Evolutionary conservation across 1,139 yeast genomes (phyloP).

Genomic region (Pichiaceae sp.): DNA sequence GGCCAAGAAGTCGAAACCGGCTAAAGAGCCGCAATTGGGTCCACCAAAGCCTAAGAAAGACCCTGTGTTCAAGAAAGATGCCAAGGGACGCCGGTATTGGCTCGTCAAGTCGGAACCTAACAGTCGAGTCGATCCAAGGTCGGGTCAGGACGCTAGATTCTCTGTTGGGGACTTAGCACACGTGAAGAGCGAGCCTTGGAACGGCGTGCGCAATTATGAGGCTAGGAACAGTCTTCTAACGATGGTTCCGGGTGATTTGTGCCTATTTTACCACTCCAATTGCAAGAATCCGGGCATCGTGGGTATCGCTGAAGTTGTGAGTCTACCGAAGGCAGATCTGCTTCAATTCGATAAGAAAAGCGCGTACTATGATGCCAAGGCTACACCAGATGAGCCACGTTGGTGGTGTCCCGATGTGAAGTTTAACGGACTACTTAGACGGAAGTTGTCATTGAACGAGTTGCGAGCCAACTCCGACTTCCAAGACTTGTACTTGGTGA

Average conservation of each 20-base stretch:
- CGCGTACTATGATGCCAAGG: conserved; percentile 39
- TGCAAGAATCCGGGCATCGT: conserved; percentile 45
- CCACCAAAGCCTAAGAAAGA: conserved; percentile 16
- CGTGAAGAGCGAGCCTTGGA: conserved; percentile 38
- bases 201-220: conserved; percentile 49
- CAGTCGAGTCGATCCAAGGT: conserved; percentile 32
- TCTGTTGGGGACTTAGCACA: conserved; percentile 34
- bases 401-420: conserved; percentile 50
- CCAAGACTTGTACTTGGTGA: conserved; percentile 34
- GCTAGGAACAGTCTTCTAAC: conserved; percentile 40
- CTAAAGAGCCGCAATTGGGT: background rate
- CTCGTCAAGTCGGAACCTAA: conserved; percentile 46
- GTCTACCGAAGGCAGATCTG: conserved; percentile 27
- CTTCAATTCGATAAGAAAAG: conserved; percentile 31
- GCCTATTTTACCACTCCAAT: conserved; percentile 46
- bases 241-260: conserved; percentile 37
- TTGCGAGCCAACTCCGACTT: conserved; percentile 20
- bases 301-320: conserved; percentile 33
- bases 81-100: conserved; percentile 30
- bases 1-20: background rate
- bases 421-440: conserved; percentile 31
- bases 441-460: conserved; percentile 25
- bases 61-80: conserved; percentile 13
- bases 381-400: conserved; percentile 30
- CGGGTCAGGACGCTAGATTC: conserved; percentile 40